phyloP scores from a whole-genome alignment of 768 basidiomycete genomes.

The Cystofilobasidium bisporidii region DNA sequence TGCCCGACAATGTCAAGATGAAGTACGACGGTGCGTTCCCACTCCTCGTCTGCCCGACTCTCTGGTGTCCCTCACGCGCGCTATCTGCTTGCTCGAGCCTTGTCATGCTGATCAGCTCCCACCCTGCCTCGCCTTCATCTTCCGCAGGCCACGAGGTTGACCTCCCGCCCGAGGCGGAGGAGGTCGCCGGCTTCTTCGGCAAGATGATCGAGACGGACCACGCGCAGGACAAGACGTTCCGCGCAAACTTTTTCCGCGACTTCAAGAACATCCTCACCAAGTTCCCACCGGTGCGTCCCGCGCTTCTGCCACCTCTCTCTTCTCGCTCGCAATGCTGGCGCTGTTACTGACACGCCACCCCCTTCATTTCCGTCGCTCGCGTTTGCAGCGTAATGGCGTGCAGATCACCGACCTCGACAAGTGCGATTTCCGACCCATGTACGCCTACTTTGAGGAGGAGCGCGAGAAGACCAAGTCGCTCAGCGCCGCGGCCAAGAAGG shows the following conservation, averaged over 20 bases:
- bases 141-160: slow-evolving; percentile 61
- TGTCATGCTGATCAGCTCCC: slow-evolving; percentile 10
- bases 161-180: slow-evolving; percentile 78
- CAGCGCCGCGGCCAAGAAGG: slow-evolving; percentile 80
- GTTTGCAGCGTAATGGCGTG: slow-evolving; percentile 52
- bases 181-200: slow-evolving; percentile 92
- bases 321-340: too few species aligned
- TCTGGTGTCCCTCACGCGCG: too few species aligned
- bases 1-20: slow-evolving; percentile 80
- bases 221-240: slow-evolving; percentile 74
- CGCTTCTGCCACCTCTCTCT: slow-evolving; percentile 34
- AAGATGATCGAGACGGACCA: slow-evolving; percentile 89
- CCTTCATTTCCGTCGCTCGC: too few species aligned
- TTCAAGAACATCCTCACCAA: slow-evolving; percentile 67
- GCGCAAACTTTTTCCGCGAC: slow-evolving; percentile 91
- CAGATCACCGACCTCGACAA: slow-evolving; percentile 64
- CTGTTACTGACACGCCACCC: too few species aligned
- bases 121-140: neutral
- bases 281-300: slow-evolving; percentile 66
- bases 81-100: too few species aligned
- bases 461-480: slow-evolving; percentile 86
- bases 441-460: slow-evolving; percentile 79
- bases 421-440: slow-evolving; percentile 94
- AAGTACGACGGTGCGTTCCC: slow-evolving; percentile 69
- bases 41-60: neutral